These are phyloP conservation scores for Candida glucosophila DNA, from an alignment of 1,139 yeast genomes.

Conservation along the genomic window DNA sequence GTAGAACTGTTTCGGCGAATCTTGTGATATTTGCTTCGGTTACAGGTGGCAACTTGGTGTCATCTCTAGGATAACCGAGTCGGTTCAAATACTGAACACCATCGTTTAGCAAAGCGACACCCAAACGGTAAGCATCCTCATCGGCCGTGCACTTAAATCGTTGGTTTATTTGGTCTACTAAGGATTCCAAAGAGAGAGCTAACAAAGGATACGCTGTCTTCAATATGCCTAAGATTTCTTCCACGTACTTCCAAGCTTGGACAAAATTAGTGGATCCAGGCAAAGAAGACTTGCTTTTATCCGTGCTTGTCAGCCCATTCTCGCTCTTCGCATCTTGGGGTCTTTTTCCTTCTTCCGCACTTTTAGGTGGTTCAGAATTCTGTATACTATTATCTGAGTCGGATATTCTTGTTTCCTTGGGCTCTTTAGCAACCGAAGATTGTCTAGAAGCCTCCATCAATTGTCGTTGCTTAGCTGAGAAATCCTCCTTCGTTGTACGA, in stretches of 20 bases:
- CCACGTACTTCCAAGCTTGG: conserved; percentile 93
- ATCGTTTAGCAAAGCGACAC: conserved; percentile 86
- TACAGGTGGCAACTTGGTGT: conserved; percentile 80
- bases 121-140: conserved; percentile 91
- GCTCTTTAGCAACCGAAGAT: background rate
- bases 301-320: conserved; percentile 1
- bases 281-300: conserved; percentile 5
- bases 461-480: conserved; percentile 79
- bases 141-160: conserved; percentile 92
- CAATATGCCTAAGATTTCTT: conserved; percentile 88
- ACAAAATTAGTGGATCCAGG: conserved; percentile 20
- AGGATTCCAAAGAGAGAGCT: conserved; percentile 86
- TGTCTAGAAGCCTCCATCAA: conserved; percentile 48
- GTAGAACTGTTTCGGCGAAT: conserved; percentile 89
- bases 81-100: conserved; percentile 86
- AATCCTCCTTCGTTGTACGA: conserved; percentile 91
- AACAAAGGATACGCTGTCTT: conserved; percentile 94
- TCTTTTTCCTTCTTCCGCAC: conserved; percentile 1
- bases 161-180: conserved; percentile 92
- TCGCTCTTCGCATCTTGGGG: conserved; percentile 2
- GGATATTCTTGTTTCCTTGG: conserved; percentile 1
- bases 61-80: conserved; percentile 77
- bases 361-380: conserved; percentile 3
- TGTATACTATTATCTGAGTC: conserved; percentile 4
- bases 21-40: conserved; percentile 86